Base-by-base conservation (phyloP, 805 yeast genomes). In the Sugiyamaella mastotermitis region DNA sequence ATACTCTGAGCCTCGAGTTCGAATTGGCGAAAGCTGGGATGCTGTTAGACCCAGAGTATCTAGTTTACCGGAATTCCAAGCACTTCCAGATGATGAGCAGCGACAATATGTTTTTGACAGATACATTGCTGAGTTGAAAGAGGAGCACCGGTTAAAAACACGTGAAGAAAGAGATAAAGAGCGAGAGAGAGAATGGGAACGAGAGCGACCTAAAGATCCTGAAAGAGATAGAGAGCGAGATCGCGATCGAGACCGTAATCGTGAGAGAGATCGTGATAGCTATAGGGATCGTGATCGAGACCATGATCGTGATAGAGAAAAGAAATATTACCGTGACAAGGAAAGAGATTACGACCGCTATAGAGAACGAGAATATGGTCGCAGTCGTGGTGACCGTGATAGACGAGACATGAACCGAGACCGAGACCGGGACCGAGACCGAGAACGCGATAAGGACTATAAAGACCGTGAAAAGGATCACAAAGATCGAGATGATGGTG, bases 51-150 rank as follows among this genome's bases (percentile, higher is more conserved):
- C 30, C 18, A 14, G 30, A 11, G 18, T 27, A 5, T 5, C 5
- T 6, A 6, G 7, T 7, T 17, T 27, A 7, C 30, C 30, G 7
- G 30, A n/a, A 27, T 27, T 27, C 18, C 7, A 13, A 27, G 9
- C 9, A 27, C 30, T 27, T 27, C 18, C 14, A 10, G 14, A 27
- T 13, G 69, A 62, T 7, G 53, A 48, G 10, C 26, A 46, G 7
- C 46, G 61, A 21, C 35, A 42, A 19, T 28, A 41, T 11, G 56
- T 67, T 11, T 70, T 64, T 46, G 61, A 66, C 3, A 55, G 54
- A 38, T 62, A 56, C 42, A 48, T 62, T n/a, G n/a, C n/a, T n/a
- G n/a, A n/a, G n/a, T n/a, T n/a, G n/a, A n/a, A n/a, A n/a, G n/a
- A n/a, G n/a, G n/a, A n/a, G n/a, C n/a, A n/a, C n/a, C n/a, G n/a